Evolutionary conservation across 768 basidiomycete species (phyloP).

Genomic region (Pleurotus ostreatus): DNA sequence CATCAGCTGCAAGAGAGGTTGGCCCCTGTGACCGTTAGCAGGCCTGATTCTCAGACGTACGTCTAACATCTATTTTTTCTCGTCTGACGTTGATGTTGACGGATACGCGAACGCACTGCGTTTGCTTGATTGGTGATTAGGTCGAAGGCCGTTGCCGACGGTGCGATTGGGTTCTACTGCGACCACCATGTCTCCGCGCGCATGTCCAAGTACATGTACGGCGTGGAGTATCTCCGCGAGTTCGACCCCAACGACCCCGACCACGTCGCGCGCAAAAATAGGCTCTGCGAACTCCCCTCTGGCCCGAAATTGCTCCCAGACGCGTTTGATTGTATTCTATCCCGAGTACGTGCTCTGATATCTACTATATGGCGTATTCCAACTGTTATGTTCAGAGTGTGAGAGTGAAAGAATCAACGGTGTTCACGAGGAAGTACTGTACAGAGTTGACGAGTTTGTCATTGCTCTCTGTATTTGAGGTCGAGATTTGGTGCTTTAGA

Average conservation of each 20-base stretch:
- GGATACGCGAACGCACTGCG: too few relatives aligned
- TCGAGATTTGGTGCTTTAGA: constrained; percentile 81
- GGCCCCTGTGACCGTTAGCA: constrained; percentile 56
- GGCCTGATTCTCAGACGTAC: constrained; percentile 79
- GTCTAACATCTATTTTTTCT: constrained; percentile 12
- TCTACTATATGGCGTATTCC: too few relatives aligned
- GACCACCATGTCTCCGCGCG: constrained; percentile 82
- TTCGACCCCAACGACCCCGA: constrained; percentile 63
- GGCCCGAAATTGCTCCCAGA: constrained; percentile 77
- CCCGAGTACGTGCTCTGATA: constrained; percentile 41
- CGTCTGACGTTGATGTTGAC: too few relatives aligned
- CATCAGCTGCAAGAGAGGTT: constrained; percentile 70
- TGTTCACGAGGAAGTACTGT: constrained; percentile 79
- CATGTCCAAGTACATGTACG: constrained; percentile 79
- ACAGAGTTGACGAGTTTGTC: constrained; percentile 75
- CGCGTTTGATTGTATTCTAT: constrained; percentile 78
- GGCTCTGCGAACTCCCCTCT: constrained; percentile 71
- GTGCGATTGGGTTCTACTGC: constrained; percentile 80
- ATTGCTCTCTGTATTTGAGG: constrained; percentile 76
- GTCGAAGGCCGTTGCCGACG: constrained; percentile 83
- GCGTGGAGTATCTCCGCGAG: constrained; percentile 73
- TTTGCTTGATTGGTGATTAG: constrained; percentile 27
- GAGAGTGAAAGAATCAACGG: constrained; percentile 80
- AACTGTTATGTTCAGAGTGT: constrained; percentile 41
- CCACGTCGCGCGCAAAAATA: constrained; percentile 57